Evolutionary conservation across 75 land plant genomes (phyloP).

Genomic region (Picea sitchensis): DNA sequence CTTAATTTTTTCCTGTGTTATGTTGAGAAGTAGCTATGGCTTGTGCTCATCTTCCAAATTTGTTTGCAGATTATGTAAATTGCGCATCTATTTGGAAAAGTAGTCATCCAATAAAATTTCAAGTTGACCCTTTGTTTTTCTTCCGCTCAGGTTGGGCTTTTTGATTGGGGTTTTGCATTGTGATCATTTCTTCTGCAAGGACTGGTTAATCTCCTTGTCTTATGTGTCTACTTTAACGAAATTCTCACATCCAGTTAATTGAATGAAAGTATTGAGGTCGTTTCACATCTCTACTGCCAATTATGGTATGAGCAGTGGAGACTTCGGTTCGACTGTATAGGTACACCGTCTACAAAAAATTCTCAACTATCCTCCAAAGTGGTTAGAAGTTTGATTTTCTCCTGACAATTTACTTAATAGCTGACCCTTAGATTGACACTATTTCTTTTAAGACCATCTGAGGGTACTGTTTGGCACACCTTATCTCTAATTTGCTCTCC

Average conservation of each 20-base stretch:
- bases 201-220: too few species aligned
- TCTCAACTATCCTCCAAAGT: neutral
- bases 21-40: neutral
- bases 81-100: neutral
- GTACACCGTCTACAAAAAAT: neutral
- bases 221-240: too few species aligned
- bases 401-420: too few species aligned
- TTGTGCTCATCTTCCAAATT: neutral
- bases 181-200: neutral
- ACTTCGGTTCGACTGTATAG: neutral
- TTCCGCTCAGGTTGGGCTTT: neutral
- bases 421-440: too few species aligned
- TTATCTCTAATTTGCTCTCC: too few species aligned
- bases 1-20: neutral
- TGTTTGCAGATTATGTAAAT: neutral
- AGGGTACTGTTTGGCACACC: too few species aligned
- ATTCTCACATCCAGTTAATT: too few species aligned
- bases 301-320: neutral
- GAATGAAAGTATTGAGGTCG: neutral
- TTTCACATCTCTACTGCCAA: neutral
- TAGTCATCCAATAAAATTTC: neutral
- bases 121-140: too few species aligned
- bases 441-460: too few species aligned
- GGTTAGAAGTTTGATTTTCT: neutral
- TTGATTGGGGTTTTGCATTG: neutral